phyloP scores from a whole-genome alignment of 2,329 filamentous ascomycete genomes.

The Aureobasidium sp. region DNA sequence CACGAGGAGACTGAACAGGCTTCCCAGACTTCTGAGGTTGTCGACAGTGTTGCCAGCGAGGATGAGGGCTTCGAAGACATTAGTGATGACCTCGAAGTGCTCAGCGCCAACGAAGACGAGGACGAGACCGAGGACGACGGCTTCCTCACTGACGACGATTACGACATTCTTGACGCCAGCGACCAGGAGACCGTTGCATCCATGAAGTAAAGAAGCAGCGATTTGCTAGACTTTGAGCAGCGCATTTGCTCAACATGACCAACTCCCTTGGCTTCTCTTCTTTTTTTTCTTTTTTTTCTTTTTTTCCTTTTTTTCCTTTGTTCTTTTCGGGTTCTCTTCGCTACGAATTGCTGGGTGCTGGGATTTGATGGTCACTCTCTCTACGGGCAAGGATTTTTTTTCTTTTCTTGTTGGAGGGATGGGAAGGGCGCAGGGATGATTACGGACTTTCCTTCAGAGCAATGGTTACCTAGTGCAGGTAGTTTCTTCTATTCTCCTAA shows the following conservation, averaged over 20 bases:
- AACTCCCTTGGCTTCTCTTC: background rate
- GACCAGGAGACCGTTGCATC: slow-evolving; percentile 60
- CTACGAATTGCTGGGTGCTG: background rate
- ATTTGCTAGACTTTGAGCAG: background rate
- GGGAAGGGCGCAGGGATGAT: background rate
- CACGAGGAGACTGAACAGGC: slow-evolving; percentile 52
- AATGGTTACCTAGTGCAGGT: slow-evolving; percentile 1
- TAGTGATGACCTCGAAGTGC: slow-evolving; percentile 42
- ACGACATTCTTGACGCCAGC: slow-evolving; percentile 91
- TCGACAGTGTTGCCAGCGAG: slow-evolving; percentile 27
- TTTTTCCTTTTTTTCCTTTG: background rate
- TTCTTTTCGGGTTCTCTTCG: background rate
- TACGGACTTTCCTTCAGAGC: background rate
- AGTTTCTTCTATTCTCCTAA: background rate
- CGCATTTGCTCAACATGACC: background rate
- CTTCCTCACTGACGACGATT: slow-evolving; percentile 95
- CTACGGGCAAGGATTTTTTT: background rate
- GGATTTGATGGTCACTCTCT: slow-evolving; percentile 4
- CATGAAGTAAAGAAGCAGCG: slow-evolving; percentile 9
- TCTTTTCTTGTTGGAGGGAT: background rate
- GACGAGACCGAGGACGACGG: slow-evolving; percentile 58
- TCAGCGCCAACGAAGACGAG: slow-evolving; percentile 48
- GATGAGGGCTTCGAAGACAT: slow-evolving; percentile 40
- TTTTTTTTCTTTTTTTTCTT: background rate
- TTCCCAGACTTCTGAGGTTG: slow-evolving; percentile 32